Percentiles rank a stretch among this genome's conserved stretches.
These are phyloP conservation scores for Globisporangium splendens DNA, from an alignment of 352 stramenopile genomes.

Conservation along the genomic window DNA sequence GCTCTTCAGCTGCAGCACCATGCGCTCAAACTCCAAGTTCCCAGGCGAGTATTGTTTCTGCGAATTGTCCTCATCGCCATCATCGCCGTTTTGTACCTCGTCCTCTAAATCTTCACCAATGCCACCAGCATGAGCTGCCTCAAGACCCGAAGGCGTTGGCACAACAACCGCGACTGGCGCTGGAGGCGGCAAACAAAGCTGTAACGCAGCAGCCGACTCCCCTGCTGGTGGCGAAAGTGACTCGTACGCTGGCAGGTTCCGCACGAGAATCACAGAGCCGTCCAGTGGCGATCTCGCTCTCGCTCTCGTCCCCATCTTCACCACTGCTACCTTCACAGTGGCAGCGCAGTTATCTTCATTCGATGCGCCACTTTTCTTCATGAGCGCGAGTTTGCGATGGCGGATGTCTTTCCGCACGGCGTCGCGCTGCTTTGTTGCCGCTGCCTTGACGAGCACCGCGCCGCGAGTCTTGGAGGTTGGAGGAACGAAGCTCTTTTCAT, in stretches of 20 bases:
- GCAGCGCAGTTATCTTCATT: slow-evolving; percentile 13
- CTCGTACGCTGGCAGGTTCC: slow-evolving; percentile 46
- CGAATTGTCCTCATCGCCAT: slow-evolving; percentile 14
- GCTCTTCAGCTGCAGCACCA: slow-evolving; percentile 72
- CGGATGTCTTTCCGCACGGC: slow-evolving; percentile 33
- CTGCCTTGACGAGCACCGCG: slow-evolving; percentile 9
- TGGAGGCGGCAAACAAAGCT: slow-evolving; percentile 16
- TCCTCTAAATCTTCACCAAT: neutral
- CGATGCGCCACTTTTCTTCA: neutral
- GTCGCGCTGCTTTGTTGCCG: slow-evolving; percentile 12
- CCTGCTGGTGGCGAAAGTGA: neutral
- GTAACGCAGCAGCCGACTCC: neutral
- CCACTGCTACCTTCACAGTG: slow-evolving; percentile 1
- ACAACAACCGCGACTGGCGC: slow-evolving; percentile 8
- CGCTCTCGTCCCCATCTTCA: neutral
- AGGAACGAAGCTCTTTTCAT: slow-evolving; percentile 3
- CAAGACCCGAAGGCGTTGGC: neutral
- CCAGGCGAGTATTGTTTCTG: slow-evolving; percentile 12
- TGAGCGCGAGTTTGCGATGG: slow-evolving; percentile 27
- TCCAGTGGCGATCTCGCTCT: slow-evolving; percentile 34
- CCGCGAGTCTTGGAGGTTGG: slow-evolving; percentile 2
- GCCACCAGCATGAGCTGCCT: neutral
- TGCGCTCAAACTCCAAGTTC: slow-evolving; percentile 72
- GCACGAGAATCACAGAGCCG: slow-evolving; percentile 68
- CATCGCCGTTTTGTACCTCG: neutral